phyloP scores from a whole-genome alignment of 805 yeast species.

The Candida railenensis region DNA sequence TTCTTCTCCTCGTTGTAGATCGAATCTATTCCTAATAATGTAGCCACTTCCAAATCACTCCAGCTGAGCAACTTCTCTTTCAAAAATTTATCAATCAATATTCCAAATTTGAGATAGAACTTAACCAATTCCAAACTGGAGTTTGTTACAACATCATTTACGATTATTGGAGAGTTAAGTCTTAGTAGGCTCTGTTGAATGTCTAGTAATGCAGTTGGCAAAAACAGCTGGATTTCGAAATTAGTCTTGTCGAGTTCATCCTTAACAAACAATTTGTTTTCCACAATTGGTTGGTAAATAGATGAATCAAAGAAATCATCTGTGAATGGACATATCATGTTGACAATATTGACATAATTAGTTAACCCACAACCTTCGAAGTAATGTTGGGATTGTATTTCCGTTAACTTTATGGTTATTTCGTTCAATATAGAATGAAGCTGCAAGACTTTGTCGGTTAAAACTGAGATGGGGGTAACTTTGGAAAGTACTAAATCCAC shows the following conservation, averaged over 20 bases:
- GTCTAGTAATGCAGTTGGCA: constrained; percentile 64
- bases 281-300: constrained; percentile 63
- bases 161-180: constrained; percentile 62
- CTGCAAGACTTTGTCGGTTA: constrained; percentile 36
- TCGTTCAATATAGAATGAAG: constrained; percentile 32
- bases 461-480: constrained; percentile 44
- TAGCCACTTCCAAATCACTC: constrained; percentile 60
- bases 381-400: constrained; percentile 46
- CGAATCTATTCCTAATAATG: constrained; percentile 67
- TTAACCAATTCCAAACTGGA: constrained; percentile 51
- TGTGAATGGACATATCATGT: constrained; percentile 67
- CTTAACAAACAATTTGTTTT: constrained; percentile 54
- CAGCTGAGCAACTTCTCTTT: constrained; percentile 41
- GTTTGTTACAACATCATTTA: constrained; percentile 50
- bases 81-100: constrained; percentile 38
- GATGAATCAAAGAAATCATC: constrained; percentile 60
- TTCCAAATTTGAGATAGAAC: constrained; percentile 42
- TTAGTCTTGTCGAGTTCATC: constrained; percentile 46
- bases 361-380: constrained; percentile 52
- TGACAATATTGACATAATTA: constrained; percentile 62
- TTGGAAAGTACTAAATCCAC: constrained; percentile 57
- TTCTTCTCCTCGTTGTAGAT: constrained; percentile 17
- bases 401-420: constrained; percentile 38
- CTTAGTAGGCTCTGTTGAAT: constrained; percentile 54
- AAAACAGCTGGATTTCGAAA: constrained; percentile 44